These are phyloP conservation scores for Prototheca cutis DNA, from an alignment of 163 green algal genomes.

Conservation along the genomic window DNA sequence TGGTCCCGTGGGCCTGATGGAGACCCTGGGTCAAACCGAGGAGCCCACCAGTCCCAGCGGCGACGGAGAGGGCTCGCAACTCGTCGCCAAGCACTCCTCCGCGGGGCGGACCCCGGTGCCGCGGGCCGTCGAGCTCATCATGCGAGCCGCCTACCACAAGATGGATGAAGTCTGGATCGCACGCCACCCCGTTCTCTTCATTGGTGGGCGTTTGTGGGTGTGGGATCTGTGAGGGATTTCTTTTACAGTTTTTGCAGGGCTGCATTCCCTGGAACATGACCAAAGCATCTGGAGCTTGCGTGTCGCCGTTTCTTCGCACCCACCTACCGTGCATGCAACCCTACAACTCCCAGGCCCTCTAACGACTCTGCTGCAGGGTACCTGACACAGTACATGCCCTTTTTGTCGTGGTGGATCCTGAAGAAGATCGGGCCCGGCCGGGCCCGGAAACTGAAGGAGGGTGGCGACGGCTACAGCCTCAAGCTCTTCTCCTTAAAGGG, in stretches of 20 bases:
- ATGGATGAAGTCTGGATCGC: constrained; percentile 66
- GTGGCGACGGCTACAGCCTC: constrained; percentile 58
- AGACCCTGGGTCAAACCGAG: neutral
- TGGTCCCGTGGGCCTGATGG: constrained; percentile 26
- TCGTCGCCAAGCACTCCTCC: constrained; percentile 2
- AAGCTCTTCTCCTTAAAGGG: no score
- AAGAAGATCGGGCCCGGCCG: constrained; percentile 59
- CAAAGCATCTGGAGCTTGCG: no score
- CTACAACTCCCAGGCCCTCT: no score
- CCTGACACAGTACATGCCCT: constrained; percentile 54
- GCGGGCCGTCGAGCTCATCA: constrained; percentile 48
- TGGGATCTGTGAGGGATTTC: no score
- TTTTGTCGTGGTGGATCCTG: constrained; percentile 48
- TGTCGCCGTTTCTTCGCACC: no score
- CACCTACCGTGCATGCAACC: no score
- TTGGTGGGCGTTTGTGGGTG: no score
- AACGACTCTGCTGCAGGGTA: no score
- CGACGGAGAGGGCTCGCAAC: constrained; percentile 2
- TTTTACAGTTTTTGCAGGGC: no score
- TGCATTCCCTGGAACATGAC: no score
- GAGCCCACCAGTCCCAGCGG: neutral
- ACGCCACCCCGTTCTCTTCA: constrained; percentile 63
- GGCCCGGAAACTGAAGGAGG: constrained; percentile 40
- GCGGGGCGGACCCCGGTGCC: constrained; percentile 28
- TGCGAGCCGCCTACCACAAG: constrained; percentile 45